Evolutionary conservation across 768 basidiomycete species (phyloP).

Genomic region (Pleurotus salmoneostramineus): DNA sequence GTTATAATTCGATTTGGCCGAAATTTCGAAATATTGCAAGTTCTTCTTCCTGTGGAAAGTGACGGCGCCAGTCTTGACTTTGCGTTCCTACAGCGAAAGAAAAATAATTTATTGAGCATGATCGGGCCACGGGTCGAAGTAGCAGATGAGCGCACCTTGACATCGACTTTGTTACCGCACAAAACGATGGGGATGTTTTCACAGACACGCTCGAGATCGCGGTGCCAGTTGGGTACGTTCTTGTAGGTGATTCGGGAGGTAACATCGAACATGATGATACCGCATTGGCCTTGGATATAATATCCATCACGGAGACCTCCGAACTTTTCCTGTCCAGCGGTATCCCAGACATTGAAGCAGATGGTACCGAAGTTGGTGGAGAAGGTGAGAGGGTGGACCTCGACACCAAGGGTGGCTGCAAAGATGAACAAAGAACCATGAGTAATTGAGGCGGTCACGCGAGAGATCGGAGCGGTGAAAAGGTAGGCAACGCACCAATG

Average conservation of each 20-base stretch:
- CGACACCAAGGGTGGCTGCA: constrained; percentile 97
- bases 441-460: constrained; percentile 11
- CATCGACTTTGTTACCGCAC: constrained; percentile 99
- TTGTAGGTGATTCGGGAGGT: constrained; percentile 99
- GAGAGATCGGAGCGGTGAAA: background rate
- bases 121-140: too few relatives aligned
- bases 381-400: constrained; percentile 96
- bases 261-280: constrained; percentile 99
- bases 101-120: background rate
- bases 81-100: constrained; percentile 73
- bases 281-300: constrained; percentile 97
- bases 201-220: constrained; percentile 98
- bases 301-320: constrained; percentile 97
- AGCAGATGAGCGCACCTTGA: constrained; percentile 64
- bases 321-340: constrained; percentile 99
- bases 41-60: constrained; percentile 99
- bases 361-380: constrained; percentile 98
- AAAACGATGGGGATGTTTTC: constrained; percentile 99
- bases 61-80: constrained; percentile 97
- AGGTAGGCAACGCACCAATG: constrained; percentile 61
- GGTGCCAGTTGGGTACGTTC: constrained; percentile 99
- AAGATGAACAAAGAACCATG: constrained; percentile 12
- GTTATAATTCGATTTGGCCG: constrained; percentile 99
- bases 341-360: constrained; percentile 99
- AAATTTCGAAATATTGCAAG: constrained; percentile 99